A percentile compares a stretch with the other conserved stretches of the same genome.
Evolutionary conservation across 2,329 filamentous ascomycete genomes (phyloP).

Genomic region (Penicillium crustosum): DNA sequence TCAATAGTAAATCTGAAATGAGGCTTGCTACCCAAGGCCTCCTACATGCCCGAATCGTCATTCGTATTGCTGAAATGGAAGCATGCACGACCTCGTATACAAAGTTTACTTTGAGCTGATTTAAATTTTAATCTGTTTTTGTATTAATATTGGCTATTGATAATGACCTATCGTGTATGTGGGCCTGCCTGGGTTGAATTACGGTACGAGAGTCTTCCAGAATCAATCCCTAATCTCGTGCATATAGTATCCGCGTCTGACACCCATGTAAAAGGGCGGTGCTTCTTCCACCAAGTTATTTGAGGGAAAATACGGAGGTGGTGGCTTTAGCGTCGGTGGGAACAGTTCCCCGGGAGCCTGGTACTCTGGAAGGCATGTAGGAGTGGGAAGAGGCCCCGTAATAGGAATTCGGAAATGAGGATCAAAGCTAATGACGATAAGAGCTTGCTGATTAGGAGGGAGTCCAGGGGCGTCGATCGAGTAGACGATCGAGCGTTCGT

Average conservation of each 20-base stretch:
- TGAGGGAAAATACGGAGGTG: neutral
- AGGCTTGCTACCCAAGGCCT: neutral
- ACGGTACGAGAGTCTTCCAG: neutral
- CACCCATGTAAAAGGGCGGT: constrained; percentile 16
- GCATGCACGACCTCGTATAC: constrained; percentile 1
- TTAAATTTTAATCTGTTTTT: neutral
- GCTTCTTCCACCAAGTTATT: constrained; percentile 5
- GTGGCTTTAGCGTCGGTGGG: neutral
- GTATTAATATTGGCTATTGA: neutral
- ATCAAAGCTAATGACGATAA: constrained; percentile 44
- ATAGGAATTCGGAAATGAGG: constrained; percentile 34
- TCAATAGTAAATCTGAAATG: neutral
- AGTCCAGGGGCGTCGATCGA: constrained; percentile 34
- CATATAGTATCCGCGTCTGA: constrained; percentile 21
- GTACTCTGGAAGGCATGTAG: neutral
- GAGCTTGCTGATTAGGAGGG: constrained; percentile 27
- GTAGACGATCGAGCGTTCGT: constrained; percentile 45
- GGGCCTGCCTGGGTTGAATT: neutral
- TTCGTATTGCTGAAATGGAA: neutral
- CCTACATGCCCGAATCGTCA: neutral
- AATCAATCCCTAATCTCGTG: constrained; percentile 8
- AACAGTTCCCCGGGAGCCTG: neutral
- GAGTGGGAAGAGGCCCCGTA: constrained; percentile 4
- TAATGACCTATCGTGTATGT: neutral
- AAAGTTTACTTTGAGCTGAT: neutral